These are phyloP conservation scores for Neoscytalidium dimidiatum DNA, from an alignment of 2,329 filamentous ascomycete genomes.

Conservation along the genomic window DNA sequence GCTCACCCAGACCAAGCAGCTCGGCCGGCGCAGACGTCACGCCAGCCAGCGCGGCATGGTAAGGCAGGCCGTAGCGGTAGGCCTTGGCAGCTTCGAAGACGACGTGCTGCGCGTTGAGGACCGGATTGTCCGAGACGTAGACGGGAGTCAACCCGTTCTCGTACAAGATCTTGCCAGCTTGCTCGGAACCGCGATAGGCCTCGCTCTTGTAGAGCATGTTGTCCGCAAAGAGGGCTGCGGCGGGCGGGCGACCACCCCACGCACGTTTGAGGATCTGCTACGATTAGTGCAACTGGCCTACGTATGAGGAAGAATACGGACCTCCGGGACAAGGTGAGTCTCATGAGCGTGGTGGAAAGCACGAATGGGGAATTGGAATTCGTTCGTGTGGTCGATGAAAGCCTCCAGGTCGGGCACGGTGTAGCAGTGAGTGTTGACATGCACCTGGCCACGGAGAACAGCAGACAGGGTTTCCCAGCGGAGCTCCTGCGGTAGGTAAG, in stretches of 20 bases:
- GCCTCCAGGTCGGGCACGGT: slow-evolving; percentile 69
- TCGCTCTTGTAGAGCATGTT: slow-evolving; percentile 75
- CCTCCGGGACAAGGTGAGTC: slow-evolving; percentile 66
- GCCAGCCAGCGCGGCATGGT: slow-evolving; percentile 42
- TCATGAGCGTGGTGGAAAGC: slow-evolving; percentile 73
- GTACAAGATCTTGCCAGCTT: slow-evolving; percentile 66
- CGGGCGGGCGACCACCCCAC: slow-evolving; percentile 38
- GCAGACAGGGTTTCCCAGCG: slow-evolving; percentile 65
- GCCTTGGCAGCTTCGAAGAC: slow-evolving; percentile 58
- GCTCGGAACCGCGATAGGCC: slow-evolving; percentile 64
- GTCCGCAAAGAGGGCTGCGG: slow-evolving; percentile 66
- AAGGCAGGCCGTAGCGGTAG: slow-evolving; percentile 43
- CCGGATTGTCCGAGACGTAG: slow-evolving; percentile 72
- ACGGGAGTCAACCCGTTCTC: slow-evolving; percentile 66
- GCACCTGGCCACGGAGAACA: slow-evolving; percentile 66
- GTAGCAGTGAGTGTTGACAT: slow-evolving; percentile 73
- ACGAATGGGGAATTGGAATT: slow-evolving; percentile 67
- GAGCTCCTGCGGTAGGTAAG: slow-evolving; percentile 64
- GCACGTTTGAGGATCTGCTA: slow-evolving; percentile 34
- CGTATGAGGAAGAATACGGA: slow-evolving; percentile 25
- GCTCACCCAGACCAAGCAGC: slow-evolving; percentile 40
- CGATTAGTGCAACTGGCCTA: background rate
- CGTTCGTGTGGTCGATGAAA: slow-evolving; percentile 70
- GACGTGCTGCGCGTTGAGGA: slow-evolving; percentile 69
- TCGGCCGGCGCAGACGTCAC: slow-evolving; percentile 44